Conservation (phyloP, 2,329 filamentous ascomycete genomes). For the Xylariales sp. region DNA sequence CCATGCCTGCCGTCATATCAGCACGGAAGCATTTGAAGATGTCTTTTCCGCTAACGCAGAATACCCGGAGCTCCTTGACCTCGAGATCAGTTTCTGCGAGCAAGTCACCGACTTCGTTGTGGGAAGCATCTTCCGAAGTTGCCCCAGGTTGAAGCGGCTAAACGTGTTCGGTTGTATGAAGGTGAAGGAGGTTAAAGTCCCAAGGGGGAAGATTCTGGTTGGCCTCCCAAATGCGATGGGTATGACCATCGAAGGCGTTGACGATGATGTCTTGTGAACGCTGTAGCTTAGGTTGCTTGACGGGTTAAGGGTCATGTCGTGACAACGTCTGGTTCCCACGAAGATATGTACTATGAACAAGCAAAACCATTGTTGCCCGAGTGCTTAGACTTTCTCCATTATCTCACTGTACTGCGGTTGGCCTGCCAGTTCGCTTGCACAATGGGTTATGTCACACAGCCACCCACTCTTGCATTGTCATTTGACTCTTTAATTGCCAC, state of each 20-base stretch:
- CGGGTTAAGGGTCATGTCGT: no score
- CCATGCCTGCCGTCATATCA: constrained; percentile 81
- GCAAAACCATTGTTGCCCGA: no score
- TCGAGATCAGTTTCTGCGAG: constrained; percentile 76
- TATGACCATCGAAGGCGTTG: constrained; percentile 36
- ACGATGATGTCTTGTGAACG: constrained; percentile 13
- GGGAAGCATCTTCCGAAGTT: constrained; percentile 58
- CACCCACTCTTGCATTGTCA: no score
- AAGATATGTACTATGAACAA: no score
- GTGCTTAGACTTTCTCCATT: no score
- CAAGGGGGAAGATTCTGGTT: constrained; percentile 35
- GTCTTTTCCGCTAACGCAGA: constrained; percentile 58
- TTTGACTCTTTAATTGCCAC: no score
- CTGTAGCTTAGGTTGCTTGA: no score
- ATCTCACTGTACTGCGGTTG: no score
- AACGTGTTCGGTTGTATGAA: constrained; percentile 65
- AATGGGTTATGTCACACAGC: no score
- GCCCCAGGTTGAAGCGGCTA: constrained; percentile 54
- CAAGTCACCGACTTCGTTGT: constrained; percentile 62
- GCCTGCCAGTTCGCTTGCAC: no score
- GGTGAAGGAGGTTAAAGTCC: constrained; percentile 34
- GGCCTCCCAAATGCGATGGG: constrained; percentile 38
- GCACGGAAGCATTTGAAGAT: constrained; percentile 64
- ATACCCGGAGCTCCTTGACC: constrained; percentile 64
- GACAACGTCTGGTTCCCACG: no score